phyloP scores from a whole-genome alignment of 2,329 filamentous ascomycete genomes.

The Chaetomiaceae sp. region DNA sequence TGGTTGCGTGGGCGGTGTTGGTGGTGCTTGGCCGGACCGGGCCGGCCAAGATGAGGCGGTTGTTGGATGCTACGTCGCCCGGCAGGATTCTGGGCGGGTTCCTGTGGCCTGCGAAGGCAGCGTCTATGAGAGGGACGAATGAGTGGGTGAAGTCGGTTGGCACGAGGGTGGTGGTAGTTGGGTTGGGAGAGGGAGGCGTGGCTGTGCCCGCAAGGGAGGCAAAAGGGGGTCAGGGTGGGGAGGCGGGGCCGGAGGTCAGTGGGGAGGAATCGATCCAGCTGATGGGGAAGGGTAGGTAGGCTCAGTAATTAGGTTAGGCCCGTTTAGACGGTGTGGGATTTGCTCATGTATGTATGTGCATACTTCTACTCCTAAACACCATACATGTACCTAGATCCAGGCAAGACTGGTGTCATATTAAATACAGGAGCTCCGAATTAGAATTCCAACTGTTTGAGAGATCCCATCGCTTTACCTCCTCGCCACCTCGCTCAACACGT shows the following conservation, averaged over 20 bases:
- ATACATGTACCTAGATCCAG: no score
- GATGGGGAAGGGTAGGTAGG: constrained; percentile 1
- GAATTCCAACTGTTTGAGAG: no score
- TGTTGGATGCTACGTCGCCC: constrained; percentile 8
- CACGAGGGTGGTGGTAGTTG: constrained; percentile 3
- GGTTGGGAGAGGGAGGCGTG: background rate
- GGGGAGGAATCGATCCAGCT: constrained; percentile 7
- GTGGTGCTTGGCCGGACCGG: background rate
- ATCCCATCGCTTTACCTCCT: no score
- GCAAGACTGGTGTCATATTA: no score
- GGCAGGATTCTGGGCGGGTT: constrained; percentile 6
- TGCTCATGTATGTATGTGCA: no score
- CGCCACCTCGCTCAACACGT: no score
- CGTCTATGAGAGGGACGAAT: background rate
- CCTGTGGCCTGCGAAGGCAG: background rate
- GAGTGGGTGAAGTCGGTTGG: constrained; percentile 7
- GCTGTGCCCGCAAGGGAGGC: background rate
- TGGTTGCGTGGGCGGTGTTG: constrained; percentile 1
- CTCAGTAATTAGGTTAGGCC: no score
- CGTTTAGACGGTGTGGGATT: no score
- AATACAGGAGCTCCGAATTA: no score
- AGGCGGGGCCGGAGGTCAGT: background rate
- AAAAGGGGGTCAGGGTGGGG: background rate
- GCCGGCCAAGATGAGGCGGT: background rate
- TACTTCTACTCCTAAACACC: no score